phyloP scores from a whole-genome alignment of 371 early-diverging fungal species.

The Conidiobolus incongruus region DNA sequence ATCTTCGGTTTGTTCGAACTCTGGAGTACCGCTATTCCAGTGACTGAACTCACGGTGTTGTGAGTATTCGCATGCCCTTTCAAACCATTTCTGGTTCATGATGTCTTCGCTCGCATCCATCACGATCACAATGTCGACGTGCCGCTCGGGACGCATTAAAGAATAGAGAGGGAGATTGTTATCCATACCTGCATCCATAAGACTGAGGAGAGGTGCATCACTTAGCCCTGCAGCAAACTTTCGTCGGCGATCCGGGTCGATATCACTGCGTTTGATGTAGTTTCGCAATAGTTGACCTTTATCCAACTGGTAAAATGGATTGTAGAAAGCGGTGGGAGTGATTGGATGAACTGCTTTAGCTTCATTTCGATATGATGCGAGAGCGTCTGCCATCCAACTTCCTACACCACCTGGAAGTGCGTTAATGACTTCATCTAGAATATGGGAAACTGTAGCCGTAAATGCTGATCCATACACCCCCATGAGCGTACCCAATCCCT shows the following conservation, averaged over 20 bases:
- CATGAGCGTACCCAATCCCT: conserved; percentile 26
- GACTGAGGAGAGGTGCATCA: conserved; percentile 12
- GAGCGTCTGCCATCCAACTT: not conserved
- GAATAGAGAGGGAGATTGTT: conserved; percentile 58
- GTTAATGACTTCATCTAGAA: conserved; percentile 24
- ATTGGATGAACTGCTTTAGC: conserved; percentile 2
- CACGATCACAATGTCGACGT: conserved; percentile 38
- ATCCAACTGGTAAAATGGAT: conserved; percentile 15
- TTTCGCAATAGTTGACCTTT: not conserved
- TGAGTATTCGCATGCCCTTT: conserved; percentile 8
- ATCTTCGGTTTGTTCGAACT: not conserved
- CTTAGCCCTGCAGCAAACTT: conserved; percentile 8
- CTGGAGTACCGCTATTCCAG: not conserved
- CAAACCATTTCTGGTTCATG: not conserved
- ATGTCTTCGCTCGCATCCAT: conserved; percentile 24
- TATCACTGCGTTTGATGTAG: not conserved
- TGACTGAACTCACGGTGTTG: not conserved
- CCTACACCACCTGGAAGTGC: conserved; percentile 6
- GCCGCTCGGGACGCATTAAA: conserved; percentile 28
- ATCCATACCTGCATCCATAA: conserved; percentile 52
- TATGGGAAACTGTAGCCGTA: conserved; percentile 35
- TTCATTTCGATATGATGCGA: not conserved
- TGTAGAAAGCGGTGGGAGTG: conserved; percentile 17
- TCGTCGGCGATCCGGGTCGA: conserved; percentile 19
- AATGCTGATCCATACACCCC: conserved; percentile 36